These are phyloP conservation scores for Ophiostoma angusticollis DNA, from an alignment of 2,329 filamentous ascomycete species.

Conservation along the genomic window DNA sequence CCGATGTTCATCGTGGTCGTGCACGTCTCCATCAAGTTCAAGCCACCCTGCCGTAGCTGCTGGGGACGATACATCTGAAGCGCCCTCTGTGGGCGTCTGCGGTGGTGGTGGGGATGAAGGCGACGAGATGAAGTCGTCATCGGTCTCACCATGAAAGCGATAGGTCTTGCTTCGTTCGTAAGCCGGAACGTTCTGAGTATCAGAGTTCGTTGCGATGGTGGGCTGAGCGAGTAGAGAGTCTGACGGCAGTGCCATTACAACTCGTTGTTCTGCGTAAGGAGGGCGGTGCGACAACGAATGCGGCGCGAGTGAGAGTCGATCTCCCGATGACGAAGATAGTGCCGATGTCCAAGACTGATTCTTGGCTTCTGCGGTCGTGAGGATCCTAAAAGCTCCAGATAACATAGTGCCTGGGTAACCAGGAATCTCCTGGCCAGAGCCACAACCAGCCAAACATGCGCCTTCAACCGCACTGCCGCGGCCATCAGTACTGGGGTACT, in stretches of 20 bases:
- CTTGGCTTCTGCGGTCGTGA: constrained; percentile 37
- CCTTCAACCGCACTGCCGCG: neutral
- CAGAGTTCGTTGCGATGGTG: too few species aligned
- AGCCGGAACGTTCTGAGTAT: too few species aligned
- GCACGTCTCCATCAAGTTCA: neutral
- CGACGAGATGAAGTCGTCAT: neutral
- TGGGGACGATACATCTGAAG: neutral
- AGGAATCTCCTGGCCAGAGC: constrained; percentile 10
- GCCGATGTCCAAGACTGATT: constrained; percentile 8
- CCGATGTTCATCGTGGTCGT: neutral
- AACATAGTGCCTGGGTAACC: neutral
- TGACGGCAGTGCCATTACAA: neutral
- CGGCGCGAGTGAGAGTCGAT: neutral
- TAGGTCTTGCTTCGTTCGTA: neutral
- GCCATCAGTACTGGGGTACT: neutral
- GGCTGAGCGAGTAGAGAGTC: too few species aligned
- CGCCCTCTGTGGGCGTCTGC: neutral
- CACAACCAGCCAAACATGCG: neutral
- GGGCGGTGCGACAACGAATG: neutral
- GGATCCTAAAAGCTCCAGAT: constrained; percentile 15
- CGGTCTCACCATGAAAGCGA: neutral
- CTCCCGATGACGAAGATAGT: constrained; percentile 5
- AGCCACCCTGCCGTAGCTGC: neutral
- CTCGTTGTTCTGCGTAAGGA: neutral
- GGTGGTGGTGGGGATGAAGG: neutral